A percentile compares a stretch with the other conserved stretches of the same genome.
Conservation (phyloP, 495 filamentous ascomycete species). For the Filosporella fistucella region DNA sequence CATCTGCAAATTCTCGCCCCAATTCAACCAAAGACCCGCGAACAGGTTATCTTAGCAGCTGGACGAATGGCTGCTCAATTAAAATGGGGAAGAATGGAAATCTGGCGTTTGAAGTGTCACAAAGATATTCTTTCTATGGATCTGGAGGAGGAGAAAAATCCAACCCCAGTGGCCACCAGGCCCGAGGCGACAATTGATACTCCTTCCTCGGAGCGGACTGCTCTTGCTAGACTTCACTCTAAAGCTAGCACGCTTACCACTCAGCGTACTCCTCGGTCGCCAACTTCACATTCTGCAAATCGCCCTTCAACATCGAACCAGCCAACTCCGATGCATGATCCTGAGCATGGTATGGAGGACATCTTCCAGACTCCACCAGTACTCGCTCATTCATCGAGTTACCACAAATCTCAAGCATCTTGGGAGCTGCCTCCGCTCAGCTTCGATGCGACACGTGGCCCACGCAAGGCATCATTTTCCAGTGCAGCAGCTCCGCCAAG, state of each 20-base stretch:
- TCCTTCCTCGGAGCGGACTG: conserved; percentile 11
- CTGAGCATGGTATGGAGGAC: conserved; percentile 21
- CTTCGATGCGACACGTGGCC: conserved; percentile 29
- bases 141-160: conserved; percentile 64
- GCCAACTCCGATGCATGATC: conserved; percentile 16
- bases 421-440: conserved; percentile 45
- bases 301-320: conserved; percentile 19
- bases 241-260: conserved; percentile 25
- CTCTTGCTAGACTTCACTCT: conserved; percentile 18
- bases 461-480: conserved; percentile 17
- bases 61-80: conserved; percentile 82
- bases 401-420: conserved; percentile 42
- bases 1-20: conserved; percentile 88
- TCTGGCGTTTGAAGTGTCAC: conserved; percentile 89
- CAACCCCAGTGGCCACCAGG: background rate
- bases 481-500: conserved; percentile 13
- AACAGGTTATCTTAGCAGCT: conserved; percentile 79
- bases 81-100: conserved; percentile 89
- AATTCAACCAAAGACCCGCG: conserved; percentile 79
- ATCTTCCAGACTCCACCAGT: conserved; percentile 25
- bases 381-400: conserved; percentile 28
- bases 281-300: conserved; percentile 20
- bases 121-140: conserved; percentile 82
- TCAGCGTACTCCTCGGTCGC: conserved; percentile 26
- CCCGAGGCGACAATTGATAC: conserved; percentile 12